Evolutionary conservation across 441 rosid genomes (phyloP).

Genomic region (Populus hybrid): DNA sequence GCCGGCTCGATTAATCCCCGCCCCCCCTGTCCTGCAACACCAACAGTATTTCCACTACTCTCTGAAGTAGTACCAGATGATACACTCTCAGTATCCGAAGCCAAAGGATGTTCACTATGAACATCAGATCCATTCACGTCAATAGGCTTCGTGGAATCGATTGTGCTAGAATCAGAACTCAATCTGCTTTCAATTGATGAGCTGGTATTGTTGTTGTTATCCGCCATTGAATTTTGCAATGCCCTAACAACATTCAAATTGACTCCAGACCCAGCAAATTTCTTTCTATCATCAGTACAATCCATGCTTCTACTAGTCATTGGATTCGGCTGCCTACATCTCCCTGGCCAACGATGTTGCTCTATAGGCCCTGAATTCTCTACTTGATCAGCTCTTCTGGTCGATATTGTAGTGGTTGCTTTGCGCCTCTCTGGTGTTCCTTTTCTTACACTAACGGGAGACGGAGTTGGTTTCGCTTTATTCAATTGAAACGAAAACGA

Average conservation of each 20-base stretch:
- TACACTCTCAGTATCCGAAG: constrained; percentile 76
- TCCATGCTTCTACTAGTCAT: constrained; percentile 57
- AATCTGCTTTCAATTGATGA: constrained; percentile 42
- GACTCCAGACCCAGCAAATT: constrained; percentile 43
- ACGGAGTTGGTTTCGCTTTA: constrained; percentile 62
- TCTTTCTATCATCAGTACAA: constrained; percentile 46
- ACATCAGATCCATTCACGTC: background rate
- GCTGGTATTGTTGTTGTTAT: constrained; percentile 25
- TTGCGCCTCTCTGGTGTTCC: constrained; percentile 73
- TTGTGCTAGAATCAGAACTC: constrained; percentile 41
- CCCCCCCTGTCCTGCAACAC: constrained; percentile 24
- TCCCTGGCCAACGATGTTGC: constrained; percentile 74
- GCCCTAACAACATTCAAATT: constrained; percentile 48
- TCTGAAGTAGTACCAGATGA: constrained; percentile 68
- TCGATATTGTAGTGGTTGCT: constrained; percentile 29
- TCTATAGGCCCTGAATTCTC: constrained; percentile 57
- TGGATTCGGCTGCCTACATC: constrained; percentile 44
- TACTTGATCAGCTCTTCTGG: constrained; percentile 42
- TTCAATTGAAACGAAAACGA: constrained; percentile 59
- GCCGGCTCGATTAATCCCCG: constrained; percentile 50
- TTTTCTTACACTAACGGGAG: constrained; percentile 49
- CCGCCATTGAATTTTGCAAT: constrained; percentile 47
- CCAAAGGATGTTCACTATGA: constrained; percentile 27
- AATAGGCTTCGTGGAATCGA: constrained; percentile 30
- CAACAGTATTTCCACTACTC: constrained; percentile 27